Base-by-base conservation (phyloP, 768 basidiomycete genomes). In the Basidioascus undulatus region DNA sequence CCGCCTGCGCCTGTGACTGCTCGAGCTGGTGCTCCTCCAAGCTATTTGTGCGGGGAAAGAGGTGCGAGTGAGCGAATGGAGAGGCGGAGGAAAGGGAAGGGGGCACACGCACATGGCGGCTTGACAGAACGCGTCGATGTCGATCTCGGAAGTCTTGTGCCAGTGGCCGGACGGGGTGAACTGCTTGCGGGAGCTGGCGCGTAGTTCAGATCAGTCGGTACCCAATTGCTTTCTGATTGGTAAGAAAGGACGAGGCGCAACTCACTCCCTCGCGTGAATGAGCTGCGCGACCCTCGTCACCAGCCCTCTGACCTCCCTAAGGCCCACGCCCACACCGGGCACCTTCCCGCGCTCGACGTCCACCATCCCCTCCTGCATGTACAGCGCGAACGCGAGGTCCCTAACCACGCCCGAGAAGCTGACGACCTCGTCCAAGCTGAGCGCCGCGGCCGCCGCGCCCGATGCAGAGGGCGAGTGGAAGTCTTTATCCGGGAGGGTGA, bases 401-500 rank as follows among this genome's bases (percentile, higher is more conserved):
- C 89, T 57, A 46, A 89, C 62, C 45, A 80, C 69, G n/a, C 70
- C 67, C 13, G 75, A 77, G 44, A 89, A 71, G 4, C 67, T 62
- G 25, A 65, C 59, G 18, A 94, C 65, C 48, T 96, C 92, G 50
- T 89, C 82, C 7, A 87, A 55, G 0, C 66, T 64, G 2, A 96
- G 65, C 0, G 86, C 78, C 46, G 86, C 89, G 16, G 73, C 61
- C n/a, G 63, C 54, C 5, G 16, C 25, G 5, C 52, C 31, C 7
- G 58, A 47, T 9, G 51, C 35, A 0, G 36, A 21, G 5, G 51
- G 26, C 9, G 72, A 69, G 54, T 92, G 92, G 61, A 96, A 96
- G 55, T 96, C 92, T 58, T 94, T 89, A 50, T 98, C 92, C 1
- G 81, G 81, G 68, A 96, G 80, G 0, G 84, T 84, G 25, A 83